Evolutionary conservation across 2,329 filamentous ascomycete genomes (phyloP).

Genomic region (Aspergillus novofumigatus): DNA sequence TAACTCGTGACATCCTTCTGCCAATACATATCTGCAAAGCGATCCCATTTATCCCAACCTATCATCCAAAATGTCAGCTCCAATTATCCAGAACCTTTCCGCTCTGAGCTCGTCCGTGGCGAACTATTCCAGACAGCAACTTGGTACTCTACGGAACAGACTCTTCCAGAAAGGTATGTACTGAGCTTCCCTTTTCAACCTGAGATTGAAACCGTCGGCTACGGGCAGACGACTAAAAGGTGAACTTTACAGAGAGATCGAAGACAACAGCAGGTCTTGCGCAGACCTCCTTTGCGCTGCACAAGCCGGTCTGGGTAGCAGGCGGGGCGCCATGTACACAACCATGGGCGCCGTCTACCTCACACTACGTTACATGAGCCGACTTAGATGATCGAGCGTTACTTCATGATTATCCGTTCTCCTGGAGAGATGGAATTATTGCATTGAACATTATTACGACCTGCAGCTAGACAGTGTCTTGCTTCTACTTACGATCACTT

Average conservation of each 20-base stretch:
- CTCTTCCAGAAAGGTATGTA: conserved; percentile 18
- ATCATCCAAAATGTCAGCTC: conserved; percentile 17
- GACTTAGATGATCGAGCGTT: conserved; percentile 10
- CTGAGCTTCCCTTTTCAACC: neutral
- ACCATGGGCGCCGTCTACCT: conserved; percentile 28
- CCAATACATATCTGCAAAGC: neutral
- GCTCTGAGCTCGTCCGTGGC: conserved; percentile 14
- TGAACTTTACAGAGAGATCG: conserved; percentile 19
- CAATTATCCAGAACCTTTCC: conserved; percentile 17
- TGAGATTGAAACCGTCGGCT: neutral
- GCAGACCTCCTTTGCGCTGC: conserved; percentile 27
- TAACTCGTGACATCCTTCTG: neutral
- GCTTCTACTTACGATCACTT: neutral
- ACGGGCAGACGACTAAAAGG: neutral
- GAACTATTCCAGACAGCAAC: conserved; percentile 15
- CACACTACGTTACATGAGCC: conserved; percentile 28
- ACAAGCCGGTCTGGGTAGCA: conserved; percentile 31
- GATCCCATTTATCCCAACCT: neutral
- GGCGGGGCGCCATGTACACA: conserved; percentile 30
- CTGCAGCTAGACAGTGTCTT: neutral
- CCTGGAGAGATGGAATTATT: neutral
- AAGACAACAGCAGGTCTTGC: conserved; percentile 24
- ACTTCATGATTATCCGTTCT: neutral
- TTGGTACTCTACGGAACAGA: conserved; percentile 15
- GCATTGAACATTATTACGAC: neutral